These are phyloP conservation scores for Penicillium silybi DNA, from an alignment of 495 filamentous ascomycete genomes.

Conservation along the genomic window DNA sequence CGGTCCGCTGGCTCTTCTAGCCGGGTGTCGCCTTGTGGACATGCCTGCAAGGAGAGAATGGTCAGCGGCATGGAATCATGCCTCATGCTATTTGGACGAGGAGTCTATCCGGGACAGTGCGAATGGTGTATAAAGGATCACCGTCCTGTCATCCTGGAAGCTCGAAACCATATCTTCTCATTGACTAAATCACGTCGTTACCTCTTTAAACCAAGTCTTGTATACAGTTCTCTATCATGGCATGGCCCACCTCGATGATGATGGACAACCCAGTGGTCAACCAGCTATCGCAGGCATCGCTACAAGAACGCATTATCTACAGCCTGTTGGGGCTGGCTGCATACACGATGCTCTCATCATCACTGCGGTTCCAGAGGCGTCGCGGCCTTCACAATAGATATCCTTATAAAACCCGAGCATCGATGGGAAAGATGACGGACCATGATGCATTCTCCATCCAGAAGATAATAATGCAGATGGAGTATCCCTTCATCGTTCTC, in stretches of 20 bases:
- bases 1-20: constrained; percentile 8
- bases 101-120: background rate
- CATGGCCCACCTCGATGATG: background rate
- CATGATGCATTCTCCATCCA: constrained; percentile 56
- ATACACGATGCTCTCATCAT: constrained; percentile 23
- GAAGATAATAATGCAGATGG: constrained; percentile 39
- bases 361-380: constrained; percentile 47
- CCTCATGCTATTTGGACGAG: background rate
- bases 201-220: background rate
- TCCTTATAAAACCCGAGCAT: constrained; percentile 45
- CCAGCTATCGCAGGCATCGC: background rate
- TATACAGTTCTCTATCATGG: background rate
- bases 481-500: constrained; percentile 53
- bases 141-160: background rate
- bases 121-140: background rate
- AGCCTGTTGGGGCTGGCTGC: constrained; percentile 3
- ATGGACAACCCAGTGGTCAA: background rate
- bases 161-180: background rate
- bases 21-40: background rate
- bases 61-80: background rate
- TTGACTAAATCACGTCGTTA: background rate
- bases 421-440: constrained; percentile 54
- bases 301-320: constrained; percentile 3
- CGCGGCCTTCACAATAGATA: constrained; percentile 39
- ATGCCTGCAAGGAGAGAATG: background rate